Percentiles rank a stretch among this genome's conserved stretches.
Evolutionary conservation across 495 filamentous ascomycete species (phyloP).

Genomic region (Penicillium goetzii): DNA sequence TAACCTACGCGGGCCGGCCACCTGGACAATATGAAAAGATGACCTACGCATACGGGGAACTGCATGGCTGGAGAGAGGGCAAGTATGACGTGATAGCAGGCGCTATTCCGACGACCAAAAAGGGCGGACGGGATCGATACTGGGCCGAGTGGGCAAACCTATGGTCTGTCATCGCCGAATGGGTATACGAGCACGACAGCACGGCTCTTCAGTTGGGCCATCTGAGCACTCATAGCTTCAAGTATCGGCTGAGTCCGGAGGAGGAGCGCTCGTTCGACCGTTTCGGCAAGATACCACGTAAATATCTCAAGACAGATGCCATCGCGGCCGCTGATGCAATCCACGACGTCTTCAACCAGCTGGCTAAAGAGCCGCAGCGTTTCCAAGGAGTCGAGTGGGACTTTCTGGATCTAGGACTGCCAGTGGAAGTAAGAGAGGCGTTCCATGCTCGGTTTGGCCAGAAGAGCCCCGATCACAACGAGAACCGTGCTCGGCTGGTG

Average conservation of each 20-base stretch:
- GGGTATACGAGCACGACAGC: slow-evolving; percentile 11
- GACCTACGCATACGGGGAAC: background rate
- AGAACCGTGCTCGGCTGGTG: background rate
- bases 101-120: background rate
- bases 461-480: background rate
- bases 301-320: background rate
- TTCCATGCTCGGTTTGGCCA: background rate
- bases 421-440: background rate
- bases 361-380: background rate
- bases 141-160: slow-evolving; percentile 7
- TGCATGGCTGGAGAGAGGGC: background rate
- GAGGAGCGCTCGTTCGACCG: background rate
- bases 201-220: background rate
- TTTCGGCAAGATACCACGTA: slow-evolving; percentile 3
- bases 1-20: slow-evolving; percentile 3
- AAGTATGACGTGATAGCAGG: background rate
- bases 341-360: background rate
- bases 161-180: slow-evolving; percentile 6
- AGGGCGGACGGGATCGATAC: slow-evolving; percentile 7
- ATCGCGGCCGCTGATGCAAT: background rate
- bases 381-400: background rate
- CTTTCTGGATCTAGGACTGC: background rate
- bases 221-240: background rate
- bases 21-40: background rate
- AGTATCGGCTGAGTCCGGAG: background rate